Evolutionary conservation across 2,329 filamentous ascomycete species (phyloP), one percentile per base, ranked within the genome.

Genomic region (Huntiella moniliformis): DNA sequence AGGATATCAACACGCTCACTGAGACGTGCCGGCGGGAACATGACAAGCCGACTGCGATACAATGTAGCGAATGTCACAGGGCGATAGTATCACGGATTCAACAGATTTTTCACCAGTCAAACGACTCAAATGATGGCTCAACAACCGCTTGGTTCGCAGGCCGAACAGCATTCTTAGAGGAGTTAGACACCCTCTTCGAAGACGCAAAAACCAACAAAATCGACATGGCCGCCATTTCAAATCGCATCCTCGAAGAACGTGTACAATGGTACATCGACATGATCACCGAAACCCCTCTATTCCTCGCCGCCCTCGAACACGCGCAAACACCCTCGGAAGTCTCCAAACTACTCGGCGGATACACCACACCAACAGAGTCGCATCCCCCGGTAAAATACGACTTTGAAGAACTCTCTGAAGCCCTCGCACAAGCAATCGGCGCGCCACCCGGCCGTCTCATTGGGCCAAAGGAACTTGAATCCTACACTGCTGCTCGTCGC

Each of bases 241-340:
- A 63, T 16, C 64, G 65, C 49, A 65, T 75, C 52, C 59, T 61
- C 7, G 63, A 63, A 22, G 70, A 73, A 54, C 71, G 70, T 53
- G 63, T 64, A 50, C 63, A 63, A 8, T 74, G 71, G 70, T 70
- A 72, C 48, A 63, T 66, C 46, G 66, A 61, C 56, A 61, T 63
- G 3, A 51, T 65, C 39, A 56, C 60, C n/a, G 57, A 53, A 46
- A 58, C 63, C 41, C 61, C 62, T 5, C 60, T 60, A 44, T 62
- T 64, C 48, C 55, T 64, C 15, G 56, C 58, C 18, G 54, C 57
- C 6, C 57, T 59, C 12, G 55, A 58, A 35, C 52, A 35, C 15
- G 37, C 40, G 13, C 39, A 50, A 18, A 13, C 60, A 34, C 55
- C 60, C 37, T 56, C 61, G 11, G 60, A 63, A 46, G 56, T 65